Percentiles rank a stretch among this genome's conserved stretches.
Conservation (phyloP, 768 basidiomycete species). For the Pluteus cervinus region DNA sequence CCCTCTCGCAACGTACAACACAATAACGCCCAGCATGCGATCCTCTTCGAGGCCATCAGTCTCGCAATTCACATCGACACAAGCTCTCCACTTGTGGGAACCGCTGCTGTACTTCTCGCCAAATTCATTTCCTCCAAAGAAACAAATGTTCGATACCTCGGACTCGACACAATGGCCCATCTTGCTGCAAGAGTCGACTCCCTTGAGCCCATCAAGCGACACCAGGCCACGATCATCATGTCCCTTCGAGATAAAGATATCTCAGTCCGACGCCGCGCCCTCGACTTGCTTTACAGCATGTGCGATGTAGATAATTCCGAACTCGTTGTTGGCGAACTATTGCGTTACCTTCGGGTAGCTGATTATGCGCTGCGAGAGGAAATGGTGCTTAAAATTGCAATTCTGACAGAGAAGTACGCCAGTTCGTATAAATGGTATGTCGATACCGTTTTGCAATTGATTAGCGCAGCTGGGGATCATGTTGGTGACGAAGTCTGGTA, state of each 20-base stretch:
- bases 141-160: conserved; percentile 96
- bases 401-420: conserved; percentile 98
- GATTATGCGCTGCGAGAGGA: conserved; percentile 96
- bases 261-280: conserved; percentile 86
- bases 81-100: conserved; percentile 80
- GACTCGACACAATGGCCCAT: conserved; percentile 97
- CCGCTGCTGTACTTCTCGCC: conserved; percentile 86
- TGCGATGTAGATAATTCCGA: conserved; percentile 98
- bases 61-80: conserved; percentile 95
- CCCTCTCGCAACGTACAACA: conserved; percentile 94
- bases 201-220: conserved; percentile 87
- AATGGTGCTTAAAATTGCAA: conserved; percentile 98
- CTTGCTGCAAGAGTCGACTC: conserved; percentile 92
- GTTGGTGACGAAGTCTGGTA: conserved; percentile 99
- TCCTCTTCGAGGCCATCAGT: conserved; percentile 97
- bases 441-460: conserved; percentile 93
- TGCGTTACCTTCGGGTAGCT: conserved; percentile 91
- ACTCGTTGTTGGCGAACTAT: conserved; percentile 89
- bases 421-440: conserved; percentile 99
- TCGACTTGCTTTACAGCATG: conserved; percentile 98
- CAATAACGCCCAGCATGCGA: conserved; percentile 96
- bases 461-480: conserved; percentile 95
- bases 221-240: conserved; percentile 92
- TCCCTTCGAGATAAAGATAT: conserved; percentile 97
- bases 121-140: conserved; percentile 97